phyloP scores from a whole-genome alignment of 495 filamentous ascomycete species.

The Penicillium riverlandense region DNA sequence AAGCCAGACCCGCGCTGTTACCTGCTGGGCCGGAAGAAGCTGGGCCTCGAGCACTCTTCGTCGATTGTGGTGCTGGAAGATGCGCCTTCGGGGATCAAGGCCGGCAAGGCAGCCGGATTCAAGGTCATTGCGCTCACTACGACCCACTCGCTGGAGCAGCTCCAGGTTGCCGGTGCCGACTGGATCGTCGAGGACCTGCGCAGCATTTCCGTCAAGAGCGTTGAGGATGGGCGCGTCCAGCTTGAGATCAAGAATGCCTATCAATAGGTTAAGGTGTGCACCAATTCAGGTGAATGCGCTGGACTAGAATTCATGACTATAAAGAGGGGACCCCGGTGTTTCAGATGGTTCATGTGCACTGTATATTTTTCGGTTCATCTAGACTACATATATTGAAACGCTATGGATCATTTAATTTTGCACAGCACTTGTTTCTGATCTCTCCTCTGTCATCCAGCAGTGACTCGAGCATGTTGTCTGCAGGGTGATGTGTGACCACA shows the following conservation, averaged over 20 bases:
- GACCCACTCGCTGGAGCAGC: constrained; percentile 67
- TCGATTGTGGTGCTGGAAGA: constrained; percentile 82
- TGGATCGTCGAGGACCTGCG: constrained; percentile 80
- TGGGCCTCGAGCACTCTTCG: constrained; percentile 47
- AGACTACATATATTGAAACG: no score
- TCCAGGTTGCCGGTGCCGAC: constrained; percentile 69
- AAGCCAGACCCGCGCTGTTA: constrained; percentile 89
- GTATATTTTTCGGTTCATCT: no score
- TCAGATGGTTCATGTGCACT: no score
- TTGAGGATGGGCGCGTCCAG: constrained; percentile 45
- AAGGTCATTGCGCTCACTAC: constrained; percentile 83
- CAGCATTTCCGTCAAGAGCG: constrained; percentile 54
- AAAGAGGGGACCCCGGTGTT: no score
- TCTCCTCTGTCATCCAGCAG: no score
- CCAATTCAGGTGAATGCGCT: no score
- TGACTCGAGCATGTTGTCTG: no score
- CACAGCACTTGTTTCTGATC: no score
- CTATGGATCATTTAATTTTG: no score
- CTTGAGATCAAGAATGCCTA: constrained; percentile 45
- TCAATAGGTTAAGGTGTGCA: constrained; percentile 18
- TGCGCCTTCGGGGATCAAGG: constrained; percentile 80
- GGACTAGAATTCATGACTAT: no score
- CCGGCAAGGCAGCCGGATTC: constrained; percentile 86
- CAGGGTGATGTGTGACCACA: no score
- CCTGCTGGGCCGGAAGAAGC: constrained; percentile 55